Conservation (phyloP, 1,284 basidiomycete genomes). For the Marasmius tenuissimus region DNA sequence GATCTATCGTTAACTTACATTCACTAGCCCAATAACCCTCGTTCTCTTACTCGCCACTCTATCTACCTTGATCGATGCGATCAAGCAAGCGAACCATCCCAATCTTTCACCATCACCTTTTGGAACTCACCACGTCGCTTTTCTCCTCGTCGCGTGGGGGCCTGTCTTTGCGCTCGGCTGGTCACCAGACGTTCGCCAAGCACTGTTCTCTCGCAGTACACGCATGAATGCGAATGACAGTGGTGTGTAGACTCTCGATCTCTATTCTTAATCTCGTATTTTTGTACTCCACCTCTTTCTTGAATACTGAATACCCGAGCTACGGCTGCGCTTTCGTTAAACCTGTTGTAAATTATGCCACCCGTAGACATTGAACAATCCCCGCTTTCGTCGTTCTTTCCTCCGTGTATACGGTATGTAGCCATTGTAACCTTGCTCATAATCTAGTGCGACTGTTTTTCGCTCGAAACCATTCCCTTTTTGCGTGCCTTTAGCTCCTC, state of each 20-base stretch:
- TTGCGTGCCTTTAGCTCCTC: no score
- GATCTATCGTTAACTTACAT: not conserved
- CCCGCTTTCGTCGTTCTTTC: not conserved
- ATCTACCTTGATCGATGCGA: slow-evolving; percentile 49
- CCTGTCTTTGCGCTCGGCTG: slow-evolving; percentile 48
- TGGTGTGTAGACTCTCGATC: no score
- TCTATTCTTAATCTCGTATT: no score
- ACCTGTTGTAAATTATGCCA: no score
- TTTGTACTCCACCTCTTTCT: no score
- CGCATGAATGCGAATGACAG: not conserved
- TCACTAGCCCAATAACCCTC: slow-evolving; percentile 35
- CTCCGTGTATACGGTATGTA: not conserved
- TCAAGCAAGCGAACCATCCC: slow-evolving; percentile 30
- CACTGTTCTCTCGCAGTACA: not conserved
- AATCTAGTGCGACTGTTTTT: no score
- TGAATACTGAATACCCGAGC: no score
- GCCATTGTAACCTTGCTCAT: not conserved
- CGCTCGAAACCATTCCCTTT: no score
- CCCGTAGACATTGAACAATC: not conserved
- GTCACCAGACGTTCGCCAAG: not conserved
- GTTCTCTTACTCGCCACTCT: slow-evolving; percentile 46
- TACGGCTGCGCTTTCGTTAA: no score
- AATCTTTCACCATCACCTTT: slow-evolving; percentile 29
- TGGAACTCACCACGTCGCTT: slow-evolving; percentile 56
- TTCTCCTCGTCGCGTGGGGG: slow-evolving; percentile 53